Evolutionary conservation across 2,329 filamentous ascomycete genomes (phyloP), one percentile per base, ranked within the genome.

Genomic region (Aspergillus piperis): DNA sequence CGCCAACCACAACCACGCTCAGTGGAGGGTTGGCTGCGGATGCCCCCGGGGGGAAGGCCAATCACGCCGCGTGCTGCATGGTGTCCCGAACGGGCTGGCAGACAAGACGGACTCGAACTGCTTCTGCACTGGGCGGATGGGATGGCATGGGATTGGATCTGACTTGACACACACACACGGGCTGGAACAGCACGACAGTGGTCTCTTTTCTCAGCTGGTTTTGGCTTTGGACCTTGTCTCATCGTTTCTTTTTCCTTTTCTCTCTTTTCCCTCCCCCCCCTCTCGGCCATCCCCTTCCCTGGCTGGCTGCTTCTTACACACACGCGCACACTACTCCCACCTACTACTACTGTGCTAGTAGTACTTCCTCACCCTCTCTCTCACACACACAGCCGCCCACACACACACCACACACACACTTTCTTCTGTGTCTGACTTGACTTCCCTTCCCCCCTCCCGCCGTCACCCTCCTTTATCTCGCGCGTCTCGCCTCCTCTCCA

Each of bases 201-300:
- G n/a, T 53, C 27, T 53, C 19, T 23, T 52, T n/a, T 10, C 30
- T 38, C 32, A 38, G 11, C 50, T 38, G n/a, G 27, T 44, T 39
- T 39, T 27, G 41, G 17, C 54, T 49, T 64, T 36, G 32, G 47
- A 32, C 60, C 44, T 51, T 58, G 23, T 32, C 38, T 42, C 13
- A 13, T 54, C 36, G 23, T 54, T 44, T 41, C 38, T 54, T 41
- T 41, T 54, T 27, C 23, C 36, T 17, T 15, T 27, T 25, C 32
- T 30, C 27, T 30, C 27, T 30, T 30, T 68, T 58, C 57, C 58
- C 64, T 8, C 32, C 51, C 51, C 51, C 44, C 41, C 6, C 17
- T 21, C 41, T 21, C 17, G 17, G 19, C 41, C 17, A 49, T 48
- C 39, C 54, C 54, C 41, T 57, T 30, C 54, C 32, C 50, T 51